Conservation (phyloP, 1,139 yeast species). For the Yamadazyma atmosphaerica region DNA sequence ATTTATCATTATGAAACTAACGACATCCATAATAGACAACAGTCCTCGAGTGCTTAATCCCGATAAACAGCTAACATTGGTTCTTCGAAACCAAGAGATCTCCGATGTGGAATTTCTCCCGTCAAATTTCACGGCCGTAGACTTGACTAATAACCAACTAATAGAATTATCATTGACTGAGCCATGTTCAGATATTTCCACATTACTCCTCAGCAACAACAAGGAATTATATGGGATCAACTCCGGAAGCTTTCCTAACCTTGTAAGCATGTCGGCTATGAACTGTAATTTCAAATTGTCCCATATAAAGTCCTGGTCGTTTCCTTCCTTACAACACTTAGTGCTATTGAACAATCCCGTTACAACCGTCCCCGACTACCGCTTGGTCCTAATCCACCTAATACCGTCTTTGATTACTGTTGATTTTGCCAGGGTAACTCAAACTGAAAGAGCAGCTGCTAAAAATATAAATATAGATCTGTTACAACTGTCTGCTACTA, state of each 20-base stretch:
- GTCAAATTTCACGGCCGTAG: slow-evolving; percentile 52
- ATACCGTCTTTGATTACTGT: slow-evolving; percentile 62
- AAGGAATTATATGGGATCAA: slow-evolving; percentile 39
- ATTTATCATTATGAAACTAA: slow-evolving; percentile 40
- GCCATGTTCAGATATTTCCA: slow-evolving; percentile 40
- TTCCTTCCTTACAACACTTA: slow-evolving; percentile 46
- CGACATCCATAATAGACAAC: slow-evolving; percentile 30
- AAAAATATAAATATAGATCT: slow-evolving; percentile 33
- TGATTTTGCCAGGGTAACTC: slow-evolving; percentile 66
- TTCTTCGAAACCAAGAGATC: slow-evolving; percentile 33
- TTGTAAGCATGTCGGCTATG: slow-evolving; percentile 51
- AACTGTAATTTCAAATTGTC: slow-evolving; percentile 48
- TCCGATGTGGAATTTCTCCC: slow-evolving; percentile 36
- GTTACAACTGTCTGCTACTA: neutral
- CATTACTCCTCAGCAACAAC: slow-evolving; percentile 58
- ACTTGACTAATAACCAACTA: slow-evolving; percentile 67
- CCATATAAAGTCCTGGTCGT: slow-evolving; percentile 31
- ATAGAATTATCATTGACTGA: slow-evolving; percentile 47
- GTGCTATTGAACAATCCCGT: slow-evolving; percentile 65
- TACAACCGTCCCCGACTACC: slow-evolving; percentile 51
- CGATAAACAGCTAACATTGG: slow-evolving; percentile 35
- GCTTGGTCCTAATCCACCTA: slow-evolving; percentile 59
- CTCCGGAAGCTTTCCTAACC: slow-evolving; percentile 34
- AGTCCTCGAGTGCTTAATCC: slow-evolving; percentile 40
- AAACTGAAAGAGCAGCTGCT: slow-evolving; percentile 51